Percentiles rank a stretch among this genome's conserved stretches.
Conservation (phyloP, 192 early-diverging fungal species). For the Backusella morwellensis region DNA sequence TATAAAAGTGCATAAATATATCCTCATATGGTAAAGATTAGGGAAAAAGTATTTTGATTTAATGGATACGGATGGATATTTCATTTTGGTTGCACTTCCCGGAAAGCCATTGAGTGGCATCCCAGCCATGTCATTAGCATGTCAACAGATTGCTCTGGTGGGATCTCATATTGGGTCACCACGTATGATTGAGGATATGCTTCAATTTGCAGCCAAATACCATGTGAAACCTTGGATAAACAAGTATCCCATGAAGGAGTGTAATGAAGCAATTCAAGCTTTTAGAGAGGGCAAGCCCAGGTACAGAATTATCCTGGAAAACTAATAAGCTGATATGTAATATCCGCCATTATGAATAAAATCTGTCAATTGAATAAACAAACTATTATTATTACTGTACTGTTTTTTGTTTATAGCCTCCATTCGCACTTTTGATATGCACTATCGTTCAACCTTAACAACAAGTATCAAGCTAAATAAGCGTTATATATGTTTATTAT, state of each 20-base stretch:
- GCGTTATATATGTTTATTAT: too few relatives aligned
- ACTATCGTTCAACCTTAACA: too few relatives aligned
- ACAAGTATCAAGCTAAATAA: too few relatives aligned
- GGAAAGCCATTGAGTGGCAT: slow-evolving; percentile 25
- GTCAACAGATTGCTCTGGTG: slow-evolving; percentile 50
- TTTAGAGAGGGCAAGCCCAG: slow-evolving; percentile 60
- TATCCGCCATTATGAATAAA: too few relatives aligned
- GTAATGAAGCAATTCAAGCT: slow-evolving; percentile 57
- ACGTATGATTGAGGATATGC: slow-evolving; percentile 56
- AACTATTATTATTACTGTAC: too few relatives aligned
- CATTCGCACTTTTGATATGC: too few relatives aligned
- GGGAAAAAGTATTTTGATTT: slow-evolving; percentile 11
- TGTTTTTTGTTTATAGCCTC: too few relatives aligned
- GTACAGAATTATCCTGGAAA: slow-evolving; percentile 28
- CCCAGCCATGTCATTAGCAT: slow-evolving; percentile 13
- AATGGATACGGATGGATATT: slow-evolving; percentile 42
- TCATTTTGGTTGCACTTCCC: slow-evolving; percentile 66
- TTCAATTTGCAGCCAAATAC: slow-evolving; percentile 61
- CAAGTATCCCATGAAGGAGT: slow-evolving; percentile 57
- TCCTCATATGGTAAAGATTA: too few relatives aligned
- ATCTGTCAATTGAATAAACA: too few relatives aligned
- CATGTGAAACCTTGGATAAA: slow-evolving; percentile 64
- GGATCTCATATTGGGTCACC: slow-evolving; percentile 56
- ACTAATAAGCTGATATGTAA: too few relatives aligned
- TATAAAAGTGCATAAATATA: too few relatives aligned